Conservation (phyloP, 2,329 filamentous ascomycete species). For the Colletotrichum lini region DNA sequence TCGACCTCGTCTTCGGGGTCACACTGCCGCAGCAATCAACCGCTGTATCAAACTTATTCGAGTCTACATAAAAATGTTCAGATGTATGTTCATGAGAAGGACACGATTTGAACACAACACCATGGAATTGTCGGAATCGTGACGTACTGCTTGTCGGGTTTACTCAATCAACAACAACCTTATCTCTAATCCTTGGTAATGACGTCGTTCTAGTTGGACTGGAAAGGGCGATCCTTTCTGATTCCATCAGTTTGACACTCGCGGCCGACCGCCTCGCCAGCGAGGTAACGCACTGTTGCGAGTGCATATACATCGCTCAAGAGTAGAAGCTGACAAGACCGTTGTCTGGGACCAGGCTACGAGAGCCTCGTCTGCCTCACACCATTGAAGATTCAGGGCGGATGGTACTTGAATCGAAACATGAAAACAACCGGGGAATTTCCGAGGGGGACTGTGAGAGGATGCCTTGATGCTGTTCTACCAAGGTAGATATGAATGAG, state of each 20-base stretch:
- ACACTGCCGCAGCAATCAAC: conserved; percentile 19
- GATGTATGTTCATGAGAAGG: conserved; percentile 15
- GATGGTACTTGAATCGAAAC: conserved; percentile 7
- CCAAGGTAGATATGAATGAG: conserved; percentile 42
- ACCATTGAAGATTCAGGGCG: conserved; percentile 3
- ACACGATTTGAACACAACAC: conserved; percentile 25
- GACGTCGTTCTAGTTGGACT: neutral
- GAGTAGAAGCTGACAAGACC: neutral
- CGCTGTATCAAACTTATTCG: conserved; percentile 23
- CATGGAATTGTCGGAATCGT: conserved; percentile 20
- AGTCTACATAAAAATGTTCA: conserved; percentile 19
- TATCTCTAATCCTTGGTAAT: conserved; percentile 21
- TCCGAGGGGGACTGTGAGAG: conserved; percentile 11
- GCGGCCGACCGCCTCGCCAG: neutral
- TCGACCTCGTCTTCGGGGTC: conserved; percentile 4
- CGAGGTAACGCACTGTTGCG: neutral
- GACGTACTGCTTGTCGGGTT: conserved; percentile 31
- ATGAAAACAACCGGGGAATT: conserved; percentile 17
- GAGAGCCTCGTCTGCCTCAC: neutral
- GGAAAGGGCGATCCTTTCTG: neutral
- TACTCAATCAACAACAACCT: conserved; percentile 20
- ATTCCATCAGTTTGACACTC: conserved; percentile 4
- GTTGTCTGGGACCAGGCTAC: neutral
- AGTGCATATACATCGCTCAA: neutral
- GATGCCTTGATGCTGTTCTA: conserved; percentile 21